Base-by-base conservation (phyloP, 202 grass and related monocot species). In the Zoysia matrella region DNA sequence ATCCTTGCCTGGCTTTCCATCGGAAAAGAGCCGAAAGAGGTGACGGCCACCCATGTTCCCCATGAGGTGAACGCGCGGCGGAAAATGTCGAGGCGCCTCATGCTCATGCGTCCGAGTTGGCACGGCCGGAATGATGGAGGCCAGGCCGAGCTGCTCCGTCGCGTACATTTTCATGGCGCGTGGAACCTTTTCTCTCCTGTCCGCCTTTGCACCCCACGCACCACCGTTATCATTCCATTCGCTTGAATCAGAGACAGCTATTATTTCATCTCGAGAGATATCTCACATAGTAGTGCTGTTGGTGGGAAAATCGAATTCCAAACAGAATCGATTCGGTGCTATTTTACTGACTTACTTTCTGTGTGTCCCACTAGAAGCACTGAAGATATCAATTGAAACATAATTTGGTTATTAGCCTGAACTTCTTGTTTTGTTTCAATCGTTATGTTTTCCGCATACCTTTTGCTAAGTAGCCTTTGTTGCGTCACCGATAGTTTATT, bases 11-110 rank as follows among this genome's bases (percentile, higher is more conserved):
- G 36, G 10, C 72, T 77, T 87, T 87, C 6, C 41, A 70, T 40
- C 49, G 39, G 42, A 77, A 87, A 86, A 82, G 85, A 69, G 78
- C 67, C 85, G 78, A 82, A 85, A 85, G 83, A 55, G 50, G 55
- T 12, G 67, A 78, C 60, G 48, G 55, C 65, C 78, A 81, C 52
- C 47, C 12, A 60, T 87, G 85, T 71, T 30, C 78, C 78, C 85
- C 78, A 71, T 52, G 64, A 79, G 75, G 14, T 41, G 36, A 16
- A 18, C 13, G 11, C 40, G 0, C 57, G 43, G 64, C 15, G 50
- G 40, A 14, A 67, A 83, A 74, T 18, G 42, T 42, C 52, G 55
- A 39, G 60, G 7, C 6, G 81, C 39, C 69, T 6, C 70, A 16
- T 47, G 55, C 70, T 67, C 69, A 41, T 58, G 52, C 60, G 0